phyloP scores from a whole-genome alignment of 2,329 filamentous ascomycete genomes.

The Ascochyta pisi region DNA sequence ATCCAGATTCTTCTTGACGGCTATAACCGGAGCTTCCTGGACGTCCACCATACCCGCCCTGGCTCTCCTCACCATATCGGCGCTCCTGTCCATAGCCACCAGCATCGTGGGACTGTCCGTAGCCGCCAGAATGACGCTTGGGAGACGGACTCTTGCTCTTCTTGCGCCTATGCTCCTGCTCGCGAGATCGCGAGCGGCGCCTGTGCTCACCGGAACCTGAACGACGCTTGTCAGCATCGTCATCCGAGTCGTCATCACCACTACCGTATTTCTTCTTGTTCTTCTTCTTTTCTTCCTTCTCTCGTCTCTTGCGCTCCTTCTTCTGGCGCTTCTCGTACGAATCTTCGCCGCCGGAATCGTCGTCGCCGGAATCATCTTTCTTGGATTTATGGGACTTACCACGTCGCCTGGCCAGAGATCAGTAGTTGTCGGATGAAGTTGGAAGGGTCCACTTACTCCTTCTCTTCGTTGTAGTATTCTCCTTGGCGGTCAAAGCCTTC shows the following conservation, averaged over 20 bases:
- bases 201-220: constrained; percentile 27
- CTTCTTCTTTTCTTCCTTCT: constrained; percentile 50
- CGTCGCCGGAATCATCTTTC: constrained; percentile 51
- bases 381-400: constrained; percentile 46
- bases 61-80: constrained; percentile 29
- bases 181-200: constrained; percentile 17
- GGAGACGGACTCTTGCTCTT: constrained; percentile 27
- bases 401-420: constrained; percentile 35
- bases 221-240: constrained; percentile 36
- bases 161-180: constrained; percentile 19
- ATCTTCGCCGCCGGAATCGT: constrained; percentile 39
- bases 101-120: constrained; percentile 15
- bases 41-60: constrained; percentile 9
- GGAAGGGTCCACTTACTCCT: constrained; percentile 40
- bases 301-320: constrained; percentile 20
- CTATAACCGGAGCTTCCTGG: constrained; percentile 10
- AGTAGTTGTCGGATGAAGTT: constrained; percentile 3
- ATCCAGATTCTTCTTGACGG: constrained; percentile 8
- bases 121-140: constrained; percentile 28
- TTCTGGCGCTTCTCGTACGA: constrained; percentile 25
- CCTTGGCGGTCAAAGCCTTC: constrained; percentile 48
- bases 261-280: constrained; percentile 47
- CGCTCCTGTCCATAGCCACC: constrained; percentile 29
- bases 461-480: constrained; percentile 52
- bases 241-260: constrained; percentile 35